phyloP scores from a whole-genome alignment of 129 eudicot genomes.

The Artemisia tridentata region DNA sequence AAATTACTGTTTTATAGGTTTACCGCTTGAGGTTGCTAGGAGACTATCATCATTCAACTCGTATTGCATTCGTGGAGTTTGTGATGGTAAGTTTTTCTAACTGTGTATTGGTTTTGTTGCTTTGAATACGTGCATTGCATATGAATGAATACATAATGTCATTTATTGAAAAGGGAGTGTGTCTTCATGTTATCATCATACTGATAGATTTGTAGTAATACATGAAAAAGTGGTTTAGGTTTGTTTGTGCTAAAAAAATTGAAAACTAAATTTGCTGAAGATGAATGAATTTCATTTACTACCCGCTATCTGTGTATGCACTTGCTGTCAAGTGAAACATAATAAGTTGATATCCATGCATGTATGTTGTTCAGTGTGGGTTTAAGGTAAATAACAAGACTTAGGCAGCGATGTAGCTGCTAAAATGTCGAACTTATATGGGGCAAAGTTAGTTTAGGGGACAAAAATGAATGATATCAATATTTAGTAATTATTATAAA shows the following conservation, averaged over 20 bases:
- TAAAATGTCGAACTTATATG: no score
- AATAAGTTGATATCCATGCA: background rate
- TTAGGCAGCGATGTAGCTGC: no score
- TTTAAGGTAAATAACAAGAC: background rate
- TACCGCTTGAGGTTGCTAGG: slow-evolving; percentile 80
- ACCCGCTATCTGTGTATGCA: background rate
- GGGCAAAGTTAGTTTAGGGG: background rate
- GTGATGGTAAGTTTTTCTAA: slow-evolving; percentile 44
- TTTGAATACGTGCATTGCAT: slow-evolving; percentile 8
- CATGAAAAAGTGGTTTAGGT: slow-evolving; percentile 12
- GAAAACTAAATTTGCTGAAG: background rate
- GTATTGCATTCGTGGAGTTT: slow-evolving; percentile 75
- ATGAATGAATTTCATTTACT: background rate
- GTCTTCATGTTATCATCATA: slow-evolving; percentile 9
- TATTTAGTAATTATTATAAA: background rate
- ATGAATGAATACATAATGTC: background rate
- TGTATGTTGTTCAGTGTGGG: background rate
- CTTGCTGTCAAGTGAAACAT: background rate
- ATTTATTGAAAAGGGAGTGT: background rate
- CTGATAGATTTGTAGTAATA: slow-evolving; percentile 3
- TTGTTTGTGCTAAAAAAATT: background rate
- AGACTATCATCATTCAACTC: slow-evolving; percentile 71
- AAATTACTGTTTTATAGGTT: slow-evolving; percentile 36
- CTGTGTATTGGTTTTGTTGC: background rate
- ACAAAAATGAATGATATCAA: background rate